phyloP scores from a whole-genome alignment of 2,329 filamentous ascomycete species.

The Cordyceps pruinosa region DNA sequence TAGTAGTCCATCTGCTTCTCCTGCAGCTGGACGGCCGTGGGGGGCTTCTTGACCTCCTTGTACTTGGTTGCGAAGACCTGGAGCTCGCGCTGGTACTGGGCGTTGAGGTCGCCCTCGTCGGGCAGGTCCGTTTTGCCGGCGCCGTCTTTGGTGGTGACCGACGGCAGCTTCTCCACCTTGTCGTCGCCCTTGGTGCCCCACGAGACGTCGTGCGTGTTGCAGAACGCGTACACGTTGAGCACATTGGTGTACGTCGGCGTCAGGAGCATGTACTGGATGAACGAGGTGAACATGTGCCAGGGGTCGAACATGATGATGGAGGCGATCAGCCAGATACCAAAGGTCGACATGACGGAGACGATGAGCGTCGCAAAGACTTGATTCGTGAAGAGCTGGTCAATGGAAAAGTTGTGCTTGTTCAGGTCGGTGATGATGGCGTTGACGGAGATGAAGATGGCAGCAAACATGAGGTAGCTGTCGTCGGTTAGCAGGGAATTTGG shows the following conservation, averaged over 20 bases:
- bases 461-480: constrained; percentile 78
- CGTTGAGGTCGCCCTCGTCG: constrained; percentile 90
- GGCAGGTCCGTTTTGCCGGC: constrained; percentile 89
- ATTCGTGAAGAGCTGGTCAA: constrained; percentile 74
- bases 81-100: constrained; percentile 85
- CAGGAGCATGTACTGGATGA: constrained; percentile 88
- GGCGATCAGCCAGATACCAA: constrained; percentile 84
- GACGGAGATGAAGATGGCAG: constrained; percentile 89
- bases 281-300: constrained; percentile 98
- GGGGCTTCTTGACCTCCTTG: constrained; percentile 60
- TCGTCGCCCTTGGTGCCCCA: constrained; percentile 99
- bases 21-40: constrained; percentile 47
- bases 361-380: constrained; percentile 88
- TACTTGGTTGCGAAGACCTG: constrained; percentile 66
- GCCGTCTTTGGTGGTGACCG: constrained; percentile 82
- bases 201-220: constrained; percentile 94
- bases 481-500: constrained; percentile 18
- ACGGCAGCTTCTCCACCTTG: constrained; percentile 84
- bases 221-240: constrained; percentile 97
- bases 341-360: constrained; percentile 85
- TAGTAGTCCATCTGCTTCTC: constrained; percentile 98
- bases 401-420: constrained; percentile 52
- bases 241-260: constrained; percentile 98
- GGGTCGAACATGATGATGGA: constrained; percentile 95
- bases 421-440: constrained; percentile 72